A percentile compares a stretch with the other conserved stretches of the same genome.
phyloP scores from a whole-genome alignment of 2,329 filamentous ascomycete species.

The Cladobotryum protrusum region DNA sequence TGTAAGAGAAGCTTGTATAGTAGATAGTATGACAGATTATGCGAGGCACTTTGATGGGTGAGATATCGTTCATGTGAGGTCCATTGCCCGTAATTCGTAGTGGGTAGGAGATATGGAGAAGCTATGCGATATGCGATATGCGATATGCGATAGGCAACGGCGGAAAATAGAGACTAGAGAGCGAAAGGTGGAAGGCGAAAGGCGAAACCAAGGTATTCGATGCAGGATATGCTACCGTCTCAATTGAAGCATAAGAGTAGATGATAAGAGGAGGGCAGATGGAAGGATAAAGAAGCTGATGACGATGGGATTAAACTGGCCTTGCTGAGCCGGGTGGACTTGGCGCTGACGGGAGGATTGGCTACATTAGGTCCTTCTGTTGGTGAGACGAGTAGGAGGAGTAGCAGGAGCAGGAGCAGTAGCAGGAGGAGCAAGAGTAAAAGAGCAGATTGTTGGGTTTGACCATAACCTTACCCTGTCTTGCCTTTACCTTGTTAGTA shows the following conservation, averaged over 20 bases:
- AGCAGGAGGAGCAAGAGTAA: neutral
- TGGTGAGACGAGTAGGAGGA: neutral
- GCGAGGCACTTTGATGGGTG: too few species aligned
- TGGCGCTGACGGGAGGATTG: slow-evolving; percentile 4
- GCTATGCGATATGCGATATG: too few species aligned
- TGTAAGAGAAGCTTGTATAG: too few species aligned
- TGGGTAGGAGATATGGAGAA: too few species aligned
- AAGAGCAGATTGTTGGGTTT: too few species aligned
- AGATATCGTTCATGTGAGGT: too few species aligned
- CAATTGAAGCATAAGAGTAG: slow-evolving; percentile 8
- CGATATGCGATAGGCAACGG: too few species aligned
- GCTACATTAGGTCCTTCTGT: neutral
- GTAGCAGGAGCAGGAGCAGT: neutral
- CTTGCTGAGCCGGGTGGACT: neutral
- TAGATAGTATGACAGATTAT: too few species aligned
- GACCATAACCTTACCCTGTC: too few species aligned
- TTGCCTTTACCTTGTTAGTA: too few species aligned
- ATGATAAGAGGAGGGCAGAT: slow-evolving; percentile 1
- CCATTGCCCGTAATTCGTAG: too few species aligned
- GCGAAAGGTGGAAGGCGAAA: slow-evolving; percentile 1
- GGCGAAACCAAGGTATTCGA: slow-evolving; percentile 4
- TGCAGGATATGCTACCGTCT: slow-evolving; percentile 4
- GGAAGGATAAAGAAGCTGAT: neutral
- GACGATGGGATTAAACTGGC: neutral
- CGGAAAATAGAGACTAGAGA: neutral